These are phyloP conservation scores for Nakaseomyces kungkrabaensis DNA, from an alignment of 1,139 yeast genomes.

Conservation along the genomic window DNA sequence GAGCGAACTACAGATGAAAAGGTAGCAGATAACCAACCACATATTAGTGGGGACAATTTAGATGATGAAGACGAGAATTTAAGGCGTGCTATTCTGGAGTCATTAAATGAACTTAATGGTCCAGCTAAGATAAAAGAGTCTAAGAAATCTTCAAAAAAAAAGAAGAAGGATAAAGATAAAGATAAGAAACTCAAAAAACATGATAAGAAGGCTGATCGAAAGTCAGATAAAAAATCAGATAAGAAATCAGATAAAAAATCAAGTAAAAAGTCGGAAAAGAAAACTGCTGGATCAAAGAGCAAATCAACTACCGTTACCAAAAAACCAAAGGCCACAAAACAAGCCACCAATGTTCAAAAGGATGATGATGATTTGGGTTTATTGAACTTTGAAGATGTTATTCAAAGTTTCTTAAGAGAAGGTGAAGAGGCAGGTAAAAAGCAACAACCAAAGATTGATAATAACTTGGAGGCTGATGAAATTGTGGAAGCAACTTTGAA, in stretches of 20 bases:
- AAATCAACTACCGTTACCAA: not conserved
- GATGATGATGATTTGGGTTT: constrained; percentile 7
- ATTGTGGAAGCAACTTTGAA: constrained; percentile 27
- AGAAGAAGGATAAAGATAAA: constrained; percentile 12
- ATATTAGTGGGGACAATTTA: constrained; percentile 13
- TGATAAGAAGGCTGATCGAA: constrained; percentile 8
- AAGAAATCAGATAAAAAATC: constrained; percentile 7
- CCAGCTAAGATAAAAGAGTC: constrained; percentile 8
- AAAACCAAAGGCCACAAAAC: not conserved
- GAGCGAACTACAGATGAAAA: constrained; percentile 1
- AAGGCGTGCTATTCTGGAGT: constrained; percentile 26
- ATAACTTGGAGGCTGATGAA: constrained; percentile 26
- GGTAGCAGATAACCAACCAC: constrained; percentile 6
- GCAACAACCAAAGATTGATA: constrained; percentile 7
- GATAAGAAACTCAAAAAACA: constrained; percentile 5
- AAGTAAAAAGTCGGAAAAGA: constrained; percentile 7
- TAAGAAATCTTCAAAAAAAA: constrained; percentile 13
- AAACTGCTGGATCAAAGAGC: not conserved
- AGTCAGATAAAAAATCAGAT: constrained; percentile 7
- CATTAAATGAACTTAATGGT: constrained; percentile 19
- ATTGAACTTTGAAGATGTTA: constrained; percentile 26
- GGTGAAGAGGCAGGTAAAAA: constrained; percentile 11
- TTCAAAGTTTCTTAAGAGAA: constrained; percentile 21
- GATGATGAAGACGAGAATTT: constrained; percentile 29
- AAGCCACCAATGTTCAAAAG: not conserved